Conservation (phyloP, 768 basidiomycete species). For the Tylopilus cervinicoccineus region DNA sequence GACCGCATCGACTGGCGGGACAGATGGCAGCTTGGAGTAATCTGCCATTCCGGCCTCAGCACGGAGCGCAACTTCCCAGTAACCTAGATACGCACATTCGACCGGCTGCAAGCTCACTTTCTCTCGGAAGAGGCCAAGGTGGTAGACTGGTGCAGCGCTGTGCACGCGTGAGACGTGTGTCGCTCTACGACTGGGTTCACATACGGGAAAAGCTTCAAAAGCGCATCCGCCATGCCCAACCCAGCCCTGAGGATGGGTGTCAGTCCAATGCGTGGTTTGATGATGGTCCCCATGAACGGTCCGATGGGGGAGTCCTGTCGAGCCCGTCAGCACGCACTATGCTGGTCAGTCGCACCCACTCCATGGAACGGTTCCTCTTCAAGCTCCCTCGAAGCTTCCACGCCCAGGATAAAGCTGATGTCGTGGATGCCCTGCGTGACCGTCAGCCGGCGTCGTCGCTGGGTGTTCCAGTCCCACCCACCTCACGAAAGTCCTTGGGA, state of each 20-base stretch:
- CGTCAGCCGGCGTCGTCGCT: constrained; percentile 3
- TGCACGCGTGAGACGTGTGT: not conserved
- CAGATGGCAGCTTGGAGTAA: constrained; percentile 83
- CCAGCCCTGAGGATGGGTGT: constrained; percentile 93
- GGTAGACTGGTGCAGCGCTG: constrained; percentile 82
- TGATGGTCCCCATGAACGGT: constrained; percentile 67
- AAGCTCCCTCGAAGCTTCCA: constrained; percentile 73
- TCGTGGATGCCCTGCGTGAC: constrained; percentile 59
- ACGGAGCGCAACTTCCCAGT: not conserved
- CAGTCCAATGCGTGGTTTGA: constrained; percentile 79
- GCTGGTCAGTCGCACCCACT: constrained; percentile 38
- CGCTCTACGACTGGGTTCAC: constrained; percentile 24
- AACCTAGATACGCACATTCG: constrained; percentile 57
- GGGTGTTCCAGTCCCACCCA: constrained; percentile 25
- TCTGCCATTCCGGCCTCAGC: constrained; percentile 42
- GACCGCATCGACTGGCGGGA: constrained; percentile 75
- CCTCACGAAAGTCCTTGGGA: constrained; percentile 79
- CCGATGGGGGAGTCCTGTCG: constrained; percentile 73
- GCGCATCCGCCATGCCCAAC: constrained; percentile 86
- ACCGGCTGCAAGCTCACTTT: constrained; percentile 86
- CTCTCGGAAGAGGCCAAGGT: constrained; percentile 87
- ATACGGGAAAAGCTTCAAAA: constrained; percentile 82
- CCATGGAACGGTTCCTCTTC: constrained; percentile 60
- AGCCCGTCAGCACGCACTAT: not conserved
- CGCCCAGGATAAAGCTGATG: constrained; percentile 74